These are phyloP conservation scores for Penicillium chermesinum DNA, from an alignment of 495 filamentous ascomycete genomes.

Conservation along the genomic window DNA sequence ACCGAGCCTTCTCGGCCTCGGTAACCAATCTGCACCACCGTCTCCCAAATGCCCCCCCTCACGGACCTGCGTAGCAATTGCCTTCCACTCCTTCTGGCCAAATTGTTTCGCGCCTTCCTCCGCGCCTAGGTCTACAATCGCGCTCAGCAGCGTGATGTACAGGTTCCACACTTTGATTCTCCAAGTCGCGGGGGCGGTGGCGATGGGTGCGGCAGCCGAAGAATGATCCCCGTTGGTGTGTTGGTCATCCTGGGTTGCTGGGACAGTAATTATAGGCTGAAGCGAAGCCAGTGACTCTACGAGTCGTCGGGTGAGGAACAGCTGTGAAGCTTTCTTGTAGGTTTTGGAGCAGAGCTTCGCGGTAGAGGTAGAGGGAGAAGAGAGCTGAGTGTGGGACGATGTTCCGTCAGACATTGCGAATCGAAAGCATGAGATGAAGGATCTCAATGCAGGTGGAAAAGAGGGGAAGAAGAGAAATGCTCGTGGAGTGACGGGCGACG, in stretches of 20 bases:
- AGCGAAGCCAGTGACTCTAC: constrained; percentile 81
- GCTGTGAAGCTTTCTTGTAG: constrained; percentile 83
- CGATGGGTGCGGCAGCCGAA: constrained; percentile 58
- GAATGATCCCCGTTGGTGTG: constrained; percentile 34
- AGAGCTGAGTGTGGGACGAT: constrained; percentile 43
- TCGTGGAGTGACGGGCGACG: constrained; percentile 6
- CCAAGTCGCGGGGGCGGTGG: constrained; percentile 64
- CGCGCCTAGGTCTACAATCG: constrained; percentile 78
- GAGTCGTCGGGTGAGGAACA: constrained; percentile 88
- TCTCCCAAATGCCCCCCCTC: constrained; percentile 90
- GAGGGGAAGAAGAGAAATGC: constrained; percentile 5
- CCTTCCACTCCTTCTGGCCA: constrained; percentile 77
- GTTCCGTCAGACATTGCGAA: constrained; percentile 34
- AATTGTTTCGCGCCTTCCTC: constrained; percentile 86
- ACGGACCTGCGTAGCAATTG: constrained; percentile 70
- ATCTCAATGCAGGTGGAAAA: constrained; percentile 1
- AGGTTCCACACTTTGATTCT: constrained; percentile 96
- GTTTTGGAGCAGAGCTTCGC: constrained; percentile 58
- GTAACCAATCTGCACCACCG: constrained; percentile 80
- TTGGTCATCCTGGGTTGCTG: constrained; percentile 29
- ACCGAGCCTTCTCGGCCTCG: constrained; percentile 81
- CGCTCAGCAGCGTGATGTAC: constrained; percentile 88
- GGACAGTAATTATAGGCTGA: constrained; percentile 63
- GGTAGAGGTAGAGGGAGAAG: constrained; percentile 47
- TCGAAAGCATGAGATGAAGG: constrained; percentile 2